phyloP scores from a whole-genome alignment of 192 early-diverging fungal genomes.

The Backusella tarrabulga region DNA sequence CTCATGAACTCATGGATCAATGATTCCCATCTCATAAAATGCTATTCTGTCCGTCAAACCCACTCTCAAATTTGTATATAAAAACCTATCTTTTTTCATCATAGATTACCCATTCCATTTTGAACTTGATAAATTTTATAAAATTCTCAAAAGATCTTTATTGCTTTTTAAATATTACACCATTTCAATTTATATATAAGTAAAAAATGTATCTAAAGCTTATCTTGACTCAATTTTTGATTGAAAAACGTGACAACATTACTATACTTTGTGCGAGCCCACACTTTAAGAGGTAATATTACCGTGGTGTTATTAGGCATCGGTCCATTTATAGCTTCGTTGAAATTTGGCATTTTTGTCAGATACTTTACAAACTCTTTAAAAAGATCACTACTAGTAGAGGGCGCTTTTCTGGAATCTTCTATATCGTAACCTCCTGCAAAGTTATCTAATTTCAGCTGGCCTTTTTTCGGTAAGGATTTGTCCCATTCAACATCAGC shows the following conservation, averaged over 20 bases:
- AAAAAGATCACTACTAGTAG: neutral
- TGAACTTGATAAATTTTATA: too few relatives aligned
- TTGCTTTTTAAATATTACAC: neutral
- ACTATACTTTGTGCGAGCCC: neutral
- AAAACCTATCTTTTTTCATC: too few relatives aligned
- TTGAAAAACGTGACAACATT: neutral
- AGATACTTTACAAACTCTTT: neutral
- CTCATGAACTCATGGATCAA: too few relatives aligned
- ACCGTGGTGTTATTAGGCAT: neutral
- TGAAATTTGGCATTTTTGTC: neutral
- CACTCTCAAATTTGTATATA: too few relatives aligned
- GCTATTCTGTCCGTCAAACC: too few relatives aligned
- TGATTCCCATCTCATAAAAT: too few relatives aligned
- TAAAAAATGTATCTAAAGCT: neutral
- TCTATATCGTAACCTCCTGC: too few relatives aligned
- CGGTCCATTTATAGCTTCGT: neutral
- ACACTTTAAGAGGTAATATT: neutral
- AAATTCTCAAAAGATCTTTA: too few relatives aligned
- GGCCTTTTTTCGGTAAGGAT: neutral
- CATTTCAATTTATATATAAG: too few relatives aligned
- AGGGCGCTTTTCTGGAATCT: neutral
- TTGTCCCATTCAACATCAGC: conserved; percentile 13
- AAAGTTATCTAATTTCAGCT: neutral
- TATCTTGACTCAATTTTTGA: neutral
- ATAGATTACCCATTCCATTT: too few relatives aligned